Evolutionary conservation across 305 asterid species (phyloP).

Genomic region (Solanum hybrid): DNA sequence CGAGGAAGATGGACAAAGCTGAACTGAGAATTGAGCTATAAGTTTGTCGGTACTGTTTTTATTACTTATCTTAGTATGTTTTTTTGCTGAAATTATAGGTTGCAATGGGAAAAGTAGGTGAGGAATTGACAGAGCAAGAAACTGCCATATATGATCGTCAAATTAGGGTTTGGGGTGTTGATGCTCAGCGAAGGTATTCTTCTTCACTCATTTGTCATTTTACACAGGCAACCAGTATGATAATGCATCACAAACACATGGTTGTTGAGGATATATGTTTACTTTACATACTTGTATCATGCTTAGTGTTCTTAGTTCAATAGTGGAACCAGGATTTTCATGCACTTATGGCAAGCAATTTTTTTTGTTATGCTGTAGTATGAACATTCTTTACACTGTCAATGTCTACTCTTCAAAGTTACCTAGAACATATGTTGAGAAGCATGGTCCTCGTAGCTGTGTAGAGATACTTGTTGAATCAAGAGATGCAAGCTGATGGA

Average conservation of each 20-base stretch:
- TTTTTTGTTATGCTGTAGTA: background rate
- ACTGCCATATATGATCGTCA: slow-evolving; percentile 98
- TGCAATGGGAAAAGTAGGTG: slow-evolving; percentile 52
- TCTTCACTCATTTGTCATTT: background rate
- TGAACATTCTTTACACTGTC: background rate
- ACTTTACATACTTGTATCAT: background rate
- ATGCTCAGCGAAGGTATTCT: slow-evolving; percentile 83
- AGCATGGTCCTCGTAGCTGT: background rate
- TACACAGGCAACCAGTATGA: background rate
- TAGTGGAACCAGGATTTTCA: background rate
- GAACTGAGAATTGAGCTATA: background rate
- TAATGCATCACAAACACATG: background rate
- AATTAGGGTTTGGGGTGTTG: slow-evolving; percentile 99
- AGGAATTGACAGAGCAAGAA: slow-evolving; percentile 89
- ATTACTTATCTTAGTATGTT: background rate
- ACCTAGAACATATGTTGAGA: background rate
- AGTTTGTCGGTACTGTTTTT: background rate
- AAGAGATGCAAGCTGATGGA: too few species aligned
- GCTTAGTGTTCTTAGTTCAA: background rate
- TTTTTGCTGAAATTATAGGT: slow-evolving; percentile 10
- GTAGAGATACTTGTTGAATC: background rate
- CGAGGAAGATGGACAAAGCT: background rate
- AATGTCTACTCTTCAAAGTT: background rate
- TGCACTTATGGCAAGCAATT: background rate
- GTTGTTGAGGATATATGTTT: background rate